phyloP scores from a whole-genome alignment of 192 early-diverging fungal genomes.

The Pilaira anomala region DNA sequence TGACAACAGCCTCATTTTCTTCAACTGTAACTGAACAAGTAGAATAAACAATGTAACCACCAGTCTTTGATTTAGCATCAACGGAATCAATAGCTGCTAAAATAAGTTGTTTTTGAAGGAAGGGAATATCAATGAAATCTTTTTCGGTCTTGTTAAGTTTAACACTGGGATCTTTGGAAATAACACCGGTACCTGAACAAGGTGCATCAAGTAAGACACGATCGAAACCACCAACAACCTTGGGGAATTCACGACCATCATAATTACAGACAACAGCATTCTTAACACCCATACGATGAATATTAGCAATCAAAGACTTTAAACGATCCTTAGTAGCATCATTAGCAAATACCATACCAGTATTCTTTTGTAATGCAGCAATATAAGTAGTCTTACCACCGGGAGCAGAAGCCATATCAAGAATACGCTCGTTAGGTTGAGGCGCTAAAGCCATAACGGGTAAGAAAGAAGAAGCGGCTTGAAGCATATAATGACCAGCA shows the following conservation, averaged over 20 bases:
- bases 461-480: constrained; percentile 96
- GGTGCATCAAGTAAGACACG: constrained; percentile 96
- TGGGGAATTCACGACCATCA: constrained; percentile 97
- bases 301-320: constrained; percentile 72
- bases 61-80: constrained; percentile 89
- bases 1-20: constrained; percentile 96
- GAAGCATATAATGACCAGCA: constrained; percentile 98
- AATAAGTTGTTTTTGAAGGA: constrained; percentile 95
- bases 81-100: constrained; percentile 95
- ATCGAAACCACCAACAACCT: constrained; percentile 96
- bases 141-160: constrained; percentile 93
- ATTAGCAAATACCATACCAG: constrained; percentile 95
- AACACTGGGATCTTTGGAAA: constrained; percentile 95
- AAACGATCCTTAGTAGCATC: constrained; percentile 93
- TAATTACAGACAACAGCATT: constrained; percentile 81
- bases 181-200: constrained; percentile 98
- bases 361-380: constrained; percentile 94
- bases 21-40: constrained; percentile 98
- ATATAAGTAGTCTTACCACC: constrained; percentile 98
- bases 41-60: constrained; percentile 96
- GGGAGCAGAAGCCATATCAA: constrained; percentile 98
- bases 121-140: constrained; percentile 90
- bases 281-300: constrained; percentile 37
- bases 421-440: constrained; percentile 87
- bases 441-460: constrained; percentile 96